A percentile compares a stretch with the other conserved stretches of the same genome.
phyloP scores from a whole-genome alignment of 768 basidiomycete genomes.

The Suillus variegatus region DNA sequence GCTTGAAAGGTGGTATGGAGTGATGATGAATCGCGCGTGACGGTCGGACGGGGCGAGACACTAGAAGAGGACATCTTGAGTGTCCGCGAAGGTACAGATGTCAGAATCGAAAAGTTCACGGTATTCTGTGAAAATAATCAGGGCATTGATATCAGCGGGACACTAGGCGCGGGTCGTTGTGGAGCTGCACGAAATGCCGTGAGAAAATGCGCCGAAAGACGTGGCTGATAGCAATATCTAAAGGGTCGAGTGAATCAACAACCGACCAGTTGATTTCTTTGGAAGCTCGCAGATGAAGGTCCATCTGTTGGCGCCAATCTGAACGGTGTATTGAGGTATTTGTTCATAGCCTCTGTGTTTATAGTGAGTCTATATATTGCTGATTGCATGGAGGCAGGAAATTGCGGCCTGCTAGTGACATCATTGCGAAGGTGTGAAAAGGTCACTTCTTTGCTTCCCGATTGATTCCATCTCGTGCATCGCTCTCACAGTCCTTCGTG shows the following conservation, averaged over 20 bases:
- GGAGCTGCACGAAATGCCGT: slow-evolving; percentile 25
- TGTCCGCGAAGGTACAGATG: slow-evolving; percentile 13
- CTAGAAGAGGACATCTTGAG: not conserved
- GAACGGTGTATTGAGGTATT: not conserved
- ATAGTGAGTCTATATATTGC: not conserved
- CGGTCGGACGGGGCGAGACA: slow-evolving; percentile 19
- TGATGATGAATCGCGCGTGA: slow-evolving; percentile 47
- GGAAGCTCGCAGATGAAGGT: slow-evolving; percentile 41
- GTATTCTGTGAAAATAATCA: slow-evolving; percentile 8
- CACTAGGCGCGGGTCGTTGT: not conserved
- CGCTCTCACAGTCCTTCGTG: slow-evolving; percentile 26
- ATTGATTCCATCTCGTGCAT: slow-evolving; percentile 28
- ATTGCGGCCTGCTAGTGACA: not conserved
- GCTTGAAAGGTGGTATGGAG: slow-evolving; percentile 34
- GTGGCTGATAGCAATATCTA: slow-evolving; percentile 36
- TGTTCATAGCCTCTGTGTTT: not conserved
- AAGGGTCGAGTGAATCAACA: slow-evolving; percentile 47
- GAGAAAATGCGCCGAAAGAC: slow-evolving; percentile 46
- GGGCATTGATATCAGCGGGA: slow-evolving; percentile 40
- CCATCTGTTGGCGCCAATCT: slow-evolving; percentile 62
- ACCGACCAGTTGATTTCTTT: slow-evolving; percentile 57
- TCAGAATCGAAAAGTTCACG: slow-evolving; percentile 21
- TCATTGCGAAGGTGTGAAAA: not conserved
- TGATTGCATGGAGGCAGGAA: not conserved
- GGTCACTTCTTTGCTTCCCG: not conserved